These are phyloP conservation scores for Xylariaceae sp. DNA, from an alignment of 2,329 filamentous ascomycete species.

Conservation along the genomic window DNA sequence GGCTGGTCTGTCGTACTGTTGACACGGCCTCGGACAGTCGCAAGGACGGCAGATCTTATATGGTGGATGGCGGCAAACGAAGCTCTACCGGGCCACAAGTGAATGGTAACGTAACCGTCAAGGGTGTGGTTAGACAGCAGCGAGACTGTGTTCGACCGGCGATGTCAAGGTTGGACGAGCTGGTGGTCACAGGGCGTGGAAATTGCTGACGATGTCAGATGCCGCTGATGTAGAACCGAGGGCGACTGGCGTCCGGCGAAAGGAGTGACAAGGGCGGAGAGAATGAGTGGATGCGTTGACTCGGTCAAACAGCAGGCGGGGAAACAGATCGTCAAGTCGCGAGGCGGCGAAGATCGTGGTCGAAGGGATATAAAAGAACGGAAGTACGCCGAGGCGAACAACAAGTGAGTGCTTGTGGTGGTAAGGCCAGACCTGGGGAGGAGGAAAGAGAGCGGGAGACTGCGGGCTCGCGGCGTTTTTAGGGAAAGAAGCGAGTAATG, in stretches of 20 bases:
- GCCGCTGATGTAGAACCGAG: constrained; percentile 7
- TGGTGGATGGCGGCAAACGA: constrained; percentile 9
- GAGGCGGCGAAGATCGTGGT: constrained; percentile 2
- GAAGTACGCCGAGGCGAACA: constrained; percentile 20
- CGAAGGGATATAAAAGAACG: constrained; percentile 21
- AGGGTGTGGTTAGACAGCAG: constrained; percentile 16
- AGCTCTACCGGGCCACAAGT: constrained; percentile 5
- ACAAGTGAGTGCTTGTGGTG: constrained; percentile 18
- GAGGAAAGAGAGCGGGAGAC: constrained; percentile 8
- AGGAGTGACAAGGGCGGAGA: constrained; percentile 16
- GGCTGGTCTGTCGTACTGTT: neutral
- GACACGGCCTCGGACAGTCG: neutral
- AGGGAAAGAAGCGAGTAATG: neutral
- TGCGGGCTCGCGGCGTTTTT: neutral
- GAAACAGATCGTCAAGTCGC: constrained; percentile 10
- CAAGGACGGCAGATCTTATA: constrained; percentile 1
- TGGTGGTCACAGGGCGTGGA: constrained; percentile 2
- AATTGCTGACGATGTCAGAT: constrained; percentile 18
- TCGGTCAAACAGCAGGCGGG: constrained; percentile 16
- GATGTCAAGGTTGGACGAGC: constrained; percentile 11
- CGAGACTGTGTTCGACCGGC: constrained; percentile 13
- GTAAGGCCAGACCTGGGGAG: constrained; percentile 13
- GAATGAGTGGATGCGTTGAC: constrained; percentile 16
- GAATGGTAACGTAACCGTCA: constrained; percentile 6
- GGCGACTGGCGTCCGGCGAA: constrained; percentile 24